Evolutionary conservation across 73 alveolate species (phyloP), one percentile per base, ranked within the genome.

Genomic region (Paramecium caudatum): DNA sequence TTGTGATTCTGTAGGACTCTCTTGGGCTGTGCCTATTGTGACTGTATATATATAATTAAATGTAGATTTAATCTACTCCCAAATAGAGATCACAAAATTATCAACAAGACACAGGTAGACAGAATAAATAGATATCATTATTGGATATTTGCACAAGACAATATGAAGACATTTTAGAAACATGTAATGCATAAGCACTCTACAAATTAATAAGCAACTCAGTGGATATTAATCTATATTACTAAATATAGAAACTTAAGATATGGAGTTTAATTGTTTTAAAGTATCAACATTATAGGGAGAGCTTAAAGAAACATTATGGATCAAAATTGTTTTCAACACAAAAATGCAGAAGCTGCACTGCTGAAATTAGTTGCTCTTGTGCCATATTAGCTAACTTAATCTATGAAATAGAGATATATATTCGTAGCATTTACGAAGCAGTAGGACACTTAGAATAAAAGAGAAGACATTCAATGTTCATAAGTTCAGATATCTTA

Each of bases 21-120:
- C 43, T 74, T 74, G 88, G 88, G 88, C 88, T 17, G 43, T 39
- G n/a, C 88, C 62, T 4, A 45, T 74, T 21, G 69, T 74, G 34
- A 37, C 88, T 21, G 65, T 43, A 74, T 19, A 43, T 43, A 37
- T 32, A 68, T 34, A 34, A 34, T 68, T 68, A 15, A 68, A 32
- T 13, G 25, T 68, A 68, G 84, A 68, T 68, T 30, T 43, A 68
- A 68, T 32, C 69, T 9, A 37, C 43, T 5, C 88, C 88, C 8
- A 74, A 74, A 45, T 45, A 74, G 32, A 74, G 88, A 74, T 74
- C 88, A 41, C 32, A 74, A 12, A 74, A 74, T 4, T 74, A 74
- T 7, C 21, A 23, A 74, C 21, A 65, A 12, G 83, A 33, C 27
- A 49, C 34, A 12, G 49, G 17, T 32, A 21, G 47, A 65, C 17